Percentiles rank a stretch among this genome's conserved stretches.
Evolutionary conservation across 2,329 filamentous ascomycete species (phyloP).

Genomic region (Trichoderma harzianum): DNA sequence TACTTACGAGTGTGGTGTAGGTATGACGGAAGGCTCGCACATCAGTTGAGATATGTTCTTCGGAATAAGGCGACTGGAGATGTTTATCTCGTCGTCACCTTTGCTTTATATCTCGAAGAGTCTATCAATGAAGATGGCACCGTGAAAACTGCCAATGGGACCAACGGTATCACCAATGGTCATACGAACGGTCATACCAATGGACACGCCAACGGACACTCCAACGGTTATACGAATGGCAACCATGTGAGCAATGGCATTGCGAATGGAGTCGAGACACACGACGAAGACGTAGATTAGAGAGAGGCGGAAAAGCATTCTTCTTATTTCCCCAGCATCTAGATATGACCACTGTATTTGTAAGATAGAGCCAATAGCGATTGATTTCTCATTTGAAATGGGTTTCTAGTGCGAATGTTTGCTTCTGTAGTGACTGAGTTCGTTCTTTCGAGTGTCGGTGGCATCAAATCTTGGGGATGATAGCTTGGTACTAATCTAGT

Average conservation of each 20-base stretch:
- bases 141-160: conserved; percentile 42
- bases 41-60: conserved; percentile 86
- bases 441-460: not conserved
- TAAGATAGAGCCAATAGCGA: not conserved
- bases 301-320: not conserved
- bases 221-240: conserved; percentile 29
- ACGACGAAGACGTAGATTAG: conserved; percentile 45
- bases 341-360: not conserved
- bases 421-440: not conserved
- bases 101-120: conserved; percentile 71
- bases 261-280: conserved; percentile 31
- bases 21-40: conserved; percentile 59
- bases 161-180: conserved; percentile 20
- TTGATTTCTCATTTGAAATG: not conserved
- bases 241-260: conserved; percentile 22
- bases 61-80: conserved; percentile 73
- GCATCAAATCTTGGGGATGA: not conserved
- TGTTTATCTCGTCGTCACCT: conserved; percentile 76
- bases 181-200: conserved; percentile 40
- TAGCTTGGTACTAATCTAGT: not conserved
- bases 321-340: not conserved
- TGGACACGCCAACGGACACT: conserved; percentile 54
- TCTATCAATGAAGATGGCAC: conserved; percentile 58
- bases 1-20: conserved; percentile 25
- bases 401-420: not conserved